Conservation (phyloP, 371 early-diverging fungal genomes). For the Syncephalastrum sp. region DNA sequence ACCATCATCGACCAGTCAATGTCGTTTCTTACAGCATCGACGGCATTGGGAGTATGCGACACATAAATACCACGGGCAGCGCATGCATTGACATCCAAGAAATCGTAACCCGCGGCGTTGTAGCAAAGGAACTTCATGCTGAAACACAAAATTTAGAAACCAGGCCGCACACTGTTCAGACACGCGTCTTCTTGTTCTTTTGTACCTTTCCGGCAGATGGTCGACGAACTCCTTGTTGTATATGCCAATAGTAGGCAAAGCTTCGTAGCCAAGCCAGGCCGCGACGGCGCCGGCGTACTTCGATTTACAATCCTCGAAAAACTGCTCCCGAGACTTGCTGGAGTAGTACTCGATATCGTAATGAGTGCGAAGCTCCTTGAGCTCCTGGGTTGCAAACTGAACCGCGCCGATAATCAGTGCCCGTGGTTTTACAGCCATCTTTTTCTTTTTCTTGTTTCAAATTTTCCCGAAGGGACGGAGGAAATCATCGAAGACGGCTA, state of each 20-base stretch:
- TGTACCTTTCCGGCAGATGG: slow-evolving; percentile 25
- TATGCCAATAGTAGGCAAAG: slow-evolving; percentile 17
- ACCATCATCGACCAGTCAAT: not conserved
- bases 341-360: slow-evolving; percentile 26
- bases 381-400: slow-evolving; percentile 27
- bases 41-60: slow-evolving; percentile 44
- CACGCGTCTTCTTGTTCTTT: not conserved
- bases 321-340: slow-evolving; percentile 31
- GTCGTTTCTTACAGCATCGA: slow-evolving; percentile 26
- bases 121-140: slow-evolving; percentile 33
- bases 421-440: slow-evolving; percentile 4
- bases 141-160: not conserved
- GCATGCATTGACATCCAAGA: slow-evolving; percentile 38
- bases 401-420: slow-evolving; percentile 38
- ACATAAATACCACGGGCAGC: slow-evolving; percentile 32
- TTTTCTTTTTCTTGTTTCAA: too few species aligned
- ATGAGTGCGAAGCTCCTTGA: slow-evolving; percentile 18
- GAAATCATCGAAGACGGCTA: too few species aligned
- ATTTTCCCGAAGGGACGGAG: too few species aligned
- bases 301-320: slow-evolving; percentile 33
- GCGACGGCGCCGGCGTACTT: slow-evolving; percentile 34
- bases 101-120: slow-evolving; percentile 46
- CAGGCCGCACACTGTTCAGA: not conserved
- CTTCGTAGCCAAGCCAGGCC: slow-evolving; percentile 27
- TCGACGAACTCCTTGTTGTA: slow-evolving; percentile 39